phyloP scores from a whole-genome alignment of 1,139 yeast genomes.

The Hyphopichia buzzinii region DNA sequence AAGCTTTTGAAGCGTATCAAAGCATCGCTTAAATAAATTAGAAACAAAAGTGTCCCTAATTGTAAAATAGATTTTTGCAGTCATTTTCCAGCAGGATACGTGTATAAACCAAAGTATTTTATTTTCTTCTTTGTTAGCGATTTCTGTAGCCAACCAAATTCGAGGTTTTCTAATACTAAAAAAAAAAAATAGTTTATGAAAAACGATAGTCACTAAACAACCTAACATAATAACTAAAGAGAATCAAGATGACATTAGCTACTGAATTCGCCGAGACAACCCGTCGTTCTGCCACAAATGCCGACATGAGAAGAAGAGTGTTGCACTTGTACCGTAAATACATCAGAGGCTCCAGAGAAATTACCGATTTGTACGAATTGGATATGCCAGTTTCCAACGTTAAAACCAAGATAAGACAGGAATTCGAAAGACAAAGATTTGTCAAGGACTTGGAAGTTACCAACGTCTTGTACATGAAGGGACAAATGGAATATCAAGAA shows the following conservation, averaged over 20 bases:
- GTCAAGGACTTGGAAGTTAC: constrained; percentile 63
- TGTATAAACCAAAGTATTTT: neutral
- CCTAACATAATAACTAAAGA: neutral
- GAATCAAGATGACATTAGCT: constrained; percentile 52
- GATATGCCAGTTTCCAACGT: constrained; percentile 81
- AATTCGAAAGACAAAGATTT: constrained; percentile 80
- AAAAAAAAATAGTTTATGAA: neutral
- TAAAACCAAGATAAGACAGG: constrained; percentile 84
- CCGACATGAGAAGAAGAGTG: constrained; percentile 64
- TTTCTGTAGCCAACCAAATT: constrained; percentile 7
- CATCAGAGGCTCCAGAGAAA: constrained; percentile 61
- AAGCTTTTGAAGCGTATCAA: constrained; percentile 21
- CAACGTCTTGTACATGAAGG: constrained; percentile 73
- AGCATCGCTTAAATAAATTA: constrained; percentile 2
- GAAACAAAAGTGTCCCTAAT: too few species aligned
- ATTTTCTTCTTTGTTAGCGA: neutral
- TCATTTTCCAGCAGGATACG: too few species aligned
- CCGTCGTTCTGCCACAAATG: constrained; percentile 58
- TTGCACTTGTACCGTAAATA: constrained; percentile 72
- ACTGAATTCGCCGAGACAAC: constrained; percentile 87
- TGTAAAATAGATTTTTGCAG: too few species aligned
- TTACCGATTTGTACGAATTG: constrained; percentile 71
- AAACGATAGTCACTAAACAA: neutral
- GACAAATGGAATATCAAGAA: constrained; percentile 91
- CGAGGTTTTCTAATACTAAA: constrained; percentile 4